Conservation (phyloP, 2,329 filamentous ascomycete genomes). For the Alternaria sp. region DNA sequence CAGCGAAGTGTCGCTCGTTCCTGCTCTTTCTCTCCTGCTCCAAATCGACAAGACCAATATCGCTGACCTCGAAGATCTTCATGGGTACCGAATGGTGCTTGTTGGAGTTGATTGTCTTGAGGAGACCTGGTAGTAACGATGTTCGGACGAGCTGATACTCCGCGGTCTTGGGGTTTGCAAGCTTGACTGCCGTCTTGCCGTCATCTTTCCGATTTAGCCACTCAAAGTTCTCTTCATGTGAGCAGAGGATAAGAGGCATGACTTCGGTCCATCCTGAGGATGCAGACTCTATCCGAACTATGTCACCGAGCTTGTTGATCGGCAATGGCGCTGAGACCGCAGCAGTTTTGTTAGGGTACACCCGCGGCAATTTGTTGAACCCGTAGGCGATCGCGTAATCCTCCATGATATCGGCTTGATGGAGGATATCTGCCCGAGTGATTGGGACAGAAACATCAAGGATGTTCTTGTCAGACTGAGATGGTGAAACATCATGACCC, state of each 20-base stretch:
- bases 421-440: constrained; percentile 91
- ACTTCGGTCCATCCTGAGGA: constrained; percentile 98
- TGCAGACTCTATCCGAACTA: constrained; percentile 85
- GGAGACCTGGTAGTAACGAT: constrained; percentile 81
- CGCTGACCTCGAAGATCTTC: constrained; percentile 90
- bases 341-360: constrained; percentile 83
- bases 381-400: constrained; percentile 96
- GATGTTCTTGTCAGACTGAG: constrained; percentile 69
- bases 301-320: constrained; percentile 95
- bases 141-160: constrained; percentile 96
- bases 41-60: constrained; percentile 90
- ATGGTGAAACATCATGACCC: constrained; percentile 83
- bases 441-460: constrained; percentile 85
- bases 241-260: constrained; percentile 94
- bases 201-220: constrained; percentile 93
- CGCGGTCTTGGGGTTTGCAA: constrained; percentile 90
- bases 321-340: constrained; percentile 86
- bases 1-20: constrained; percentile 96
- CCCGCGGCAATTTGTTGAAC: constrained; percentile 92
- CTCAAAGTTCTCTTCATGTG: constrained; percentile 96
- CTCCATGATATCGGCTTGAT: constrained; percentile 98
- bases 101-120: constrained; percentile 95
- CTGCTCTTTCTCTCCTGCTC: constrained; percentile 80
- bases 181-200: constrained; percentile 79
- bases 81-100: constrained; percentile 87